phyloP scores from a whole-genome alignment of 495 filamentous ascomycete genomes.

The Aspergillus carlsbadensis region DNA sequence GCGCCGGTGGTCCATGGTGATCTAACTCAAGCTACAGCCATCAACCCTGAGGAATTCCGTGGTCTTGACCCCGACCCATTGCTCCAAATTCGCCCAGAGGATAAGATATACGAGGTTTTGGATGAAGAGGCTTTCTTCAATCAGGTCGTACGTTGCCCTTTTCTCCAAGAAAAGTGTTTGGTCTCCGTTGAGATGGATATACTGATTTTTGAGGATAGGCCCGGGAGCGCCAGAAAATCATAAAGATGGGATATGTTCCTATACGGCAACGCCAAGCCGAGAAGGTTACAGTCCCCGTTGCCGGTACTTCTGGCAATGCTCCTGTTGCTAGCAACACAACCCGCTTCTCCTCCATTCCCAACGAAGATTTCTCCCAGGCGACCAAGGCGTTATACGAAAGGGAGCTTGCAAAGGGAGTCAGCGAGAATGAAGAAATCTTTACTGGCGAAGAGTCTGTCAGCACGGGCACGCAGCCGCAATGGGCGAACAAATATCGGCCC shows the following conservation, averaged over 20 bases:
- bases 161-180: too few species aligned
- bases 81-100: slow-evolving; percentile 65
- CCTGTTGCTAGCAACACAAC: slow-evolving; percentile 51
- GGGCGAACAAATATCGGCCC: slow-evolving; percentile 88
- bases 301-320: slow-evolving; percentile 29
- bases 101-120: slow-evolving; percentile 61
- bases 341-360: slow-evolving; percentile 70
- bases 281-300: slow-evolving; percentile 41
- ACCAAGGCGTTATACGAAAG: slow-evolving; percentile 90
- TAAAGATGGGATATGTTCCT: slow-evolving; percentile 70
- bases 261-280: slow-evolving; percentile 52
- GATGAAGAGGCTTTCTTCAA: slow-evolving; percentile 63
- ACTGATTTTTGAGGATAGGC: slow-evolving; percentile 31
- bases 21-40: slow-evolving; percentile 3
- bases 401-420: slow-evolving; percentile 87
- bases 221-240: slow-evolving; percentile 60
- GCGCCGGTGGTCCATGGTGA: slow-evolving; percentile 26
- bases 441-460: slow-evolving; percentile 81
- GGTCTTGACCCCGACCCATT: slow-evolving; percentile 69
- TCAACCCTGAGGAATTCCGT: slow-evolving; percentile 25
- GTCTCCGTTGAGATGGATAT: too few species aligned
- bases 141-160: slow-evolving; percentile 52
- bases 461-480: slow-evolving; percentile 65
- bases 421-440: slow-evolving; percentile 96
- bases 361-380: slow-evolving; percentile 88